Conservation (phyloP, 768 basidiomycete species). For the Punctularia strigosozonata region DNA sequence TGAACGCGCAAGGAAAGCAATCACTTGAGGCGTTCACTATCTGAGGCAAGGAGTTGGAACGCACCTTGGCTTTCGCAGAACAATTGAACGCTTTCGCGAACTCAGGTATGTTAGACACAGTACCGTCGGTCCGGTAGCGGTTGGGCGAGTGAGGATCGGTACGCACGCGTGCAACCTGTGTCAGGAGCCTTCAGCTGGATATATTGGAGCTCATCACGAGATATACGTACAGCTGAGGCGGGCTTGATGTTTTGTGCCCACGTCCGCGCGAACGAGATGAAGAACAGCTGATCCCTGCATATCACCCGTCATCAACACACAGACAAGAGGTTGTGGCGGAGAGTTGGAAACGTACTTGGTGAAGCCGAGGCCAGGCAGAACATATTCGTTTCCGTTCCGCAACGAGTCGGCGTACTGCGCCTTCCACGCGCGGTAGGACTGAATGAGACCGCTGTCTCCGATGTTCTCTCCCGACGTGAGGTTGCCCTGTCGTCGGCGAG, state of each 20-base stretch:
- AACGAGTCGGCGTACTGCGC: conserved; percentile 52
- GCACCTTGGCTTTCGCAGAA: conserved; percentile 59
- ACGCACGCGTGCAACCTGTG: conserved; percentile 62
- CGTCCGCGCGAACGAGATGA: conserved; percentile 80
- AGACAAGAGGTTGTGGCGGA: neutral
- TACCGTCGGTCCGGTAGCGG: conserved; percentile 74
- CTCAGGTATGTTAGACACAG: conserved; percentile 76
- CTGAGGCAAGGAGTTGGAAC: conserved; percentile 8
- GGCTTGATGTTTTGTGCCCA: conserved; percentile 80
- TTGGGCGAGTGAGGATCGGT: conserved; percentile 85
- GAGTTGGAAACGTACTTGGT: conserved; percentile 37
- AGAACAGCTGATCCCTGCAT: conserved; percentile 82
- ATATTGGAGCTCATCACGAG: neutral
- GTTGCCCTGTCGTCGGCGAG: conserved; percentile 42
- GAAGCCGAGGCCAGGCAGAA: conserved; percentile 72
- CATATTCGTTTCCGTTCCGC: conserved; percentile 48
- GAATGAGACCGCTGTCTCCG: conserved; percentile 75
- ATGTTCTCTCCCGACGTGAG: conserved; percentile 88
- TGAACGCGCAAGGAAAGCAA: too few species aligned
- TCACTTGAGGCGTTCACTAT: conserved; percentile 1
- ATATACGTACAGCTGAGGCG: conserved; percentile 50
- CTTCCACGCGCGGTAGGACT: conserved; percentile 90
- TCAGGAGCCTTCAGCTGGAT: neutral
- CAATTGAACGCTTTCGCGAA: conserved; percentile 87
- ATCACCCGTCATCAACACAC: neutral